These are phyloP conservation scores for Agaricus subrufescens DNA, from an alignment of 768 basidiomycete genomes.

Conservation along the genomic window DNA sequence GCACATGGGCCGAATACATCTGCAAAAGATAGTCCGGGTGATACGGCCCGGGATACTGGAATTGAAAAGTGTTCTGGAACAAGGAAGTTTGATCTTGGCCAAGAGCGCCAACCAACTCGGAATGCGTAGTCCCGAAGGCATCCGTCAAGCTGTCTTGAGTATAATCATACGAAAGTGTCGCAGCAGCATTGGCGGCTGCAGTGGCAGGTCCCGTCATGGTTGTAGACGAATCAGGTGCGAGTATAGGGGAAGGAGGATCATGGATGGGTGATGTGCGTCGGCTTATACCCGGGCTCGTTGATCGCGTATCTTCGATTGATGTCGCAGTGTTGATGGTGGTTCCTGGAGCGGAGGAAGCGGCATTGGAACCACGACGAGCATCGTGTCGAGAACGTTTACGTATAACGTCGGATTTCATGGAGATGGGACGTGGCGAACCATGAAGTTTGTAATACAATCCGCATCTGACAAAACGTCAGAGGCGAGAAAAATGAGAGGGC, in stretches of 20 bases:
- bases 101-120: constrained; percentile 48
- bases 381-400: constrained; percentile 84
- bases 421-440: constrained; percentile 80
- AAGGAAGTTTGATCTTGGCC: constrained; percentile 25
- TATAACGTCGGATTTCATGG: constrained; percentile 89
- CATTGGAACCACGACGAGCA: constrained; percentile 46
- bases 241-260: constrained; percentile 55
- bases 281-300: constrained; percentile 70
- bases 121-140: constrained; percentile 35
- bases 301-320: constrained; percentile 60
- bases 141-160: constrained; percentile 32
- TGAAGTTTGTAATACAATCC: constrained; percentile 85
- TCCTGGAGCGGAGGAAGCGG: not conserved
- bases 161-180: constrained; percentile 45
- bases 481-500: not conserved
- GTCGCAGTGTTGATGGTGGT: not conserved
- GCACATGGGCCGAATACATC: constrained; percentile 36
- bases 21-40: constrained; percentile 68
- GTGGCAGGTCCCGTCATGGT: too few species aligned
- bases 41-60: constrained; percentile 65
- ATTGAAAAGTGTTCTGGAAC: constrained; percentile 31
- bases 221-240: constrained; percentile 55
- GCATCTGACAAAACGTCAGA: constrained; percentile 42
- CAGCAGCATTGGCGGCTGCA: constrained; percentile 31
- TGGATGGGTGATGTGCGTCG: constrained; percentile 65